phyloP scores from a whole-genome alignment of 2,329 filamentous ascomycete species.

The Botrytis hyacinthi region DNA sequence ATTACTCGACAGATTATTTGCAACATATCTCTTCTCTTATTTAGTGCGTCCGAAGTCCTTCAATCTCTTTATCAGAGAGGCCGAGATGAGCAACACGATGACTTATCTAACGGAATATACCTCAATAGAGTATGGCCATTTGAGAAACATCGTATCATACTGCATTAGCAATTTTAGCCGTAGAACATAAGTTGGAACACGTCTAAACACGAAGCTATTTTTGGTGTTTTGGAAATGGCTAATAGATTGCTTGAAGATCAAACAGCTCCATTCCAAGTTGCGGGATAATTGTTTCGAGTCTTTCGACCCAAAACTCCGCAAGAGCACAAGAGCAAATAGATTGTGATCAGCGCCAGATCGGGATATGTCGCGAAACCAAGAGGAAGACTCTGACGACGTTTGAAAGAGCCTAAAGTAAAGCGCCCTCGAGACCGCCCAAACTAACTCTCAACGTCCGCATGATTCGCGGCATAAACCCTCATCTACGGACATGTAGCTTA shows the following conservation, averaged over 20 bases:
- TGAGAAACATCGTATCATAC: not conserved
- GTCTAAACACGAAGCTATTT: conserved; percentile 14
- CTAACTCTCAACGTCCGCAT: conserved; percentile 10
- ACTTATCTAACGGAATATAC: not conserved
- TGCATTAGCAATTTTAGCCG: not conserved
- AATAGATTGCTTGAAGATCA: conserved; percentile 14
- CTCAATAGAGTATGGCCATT: not conserved
- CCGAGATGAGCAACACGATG: conserved; percentile 12
- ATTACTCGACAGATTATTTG: conserved; percentile 5
- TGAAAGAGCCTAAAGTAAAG: not conserved
- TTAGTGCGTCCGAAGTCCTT: conserved; percentile 16
- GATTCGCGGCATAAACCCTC: not conserved
- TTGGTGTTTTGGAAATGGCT: not conserved
- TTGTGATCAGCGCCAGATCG: conserved; percentile 11
- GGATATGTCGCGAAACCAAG: conserved; percentile 6
- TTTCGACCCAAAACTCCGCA: conserved; percentile 9
- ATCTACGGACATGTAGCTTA: not conserved
- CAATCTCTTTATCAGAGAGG: conserved; percentile 14
- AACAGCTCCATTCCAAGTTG: conserved; percentile 12
- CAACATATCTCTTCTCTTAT: not conserved
- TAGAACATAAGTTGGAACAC: not conserved
- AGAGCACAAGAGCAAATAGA: conserved; percentile 8
- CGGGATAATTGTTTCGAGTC: conserved; percentile 12
- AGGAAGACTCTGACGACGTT: conserved; percentile 7
- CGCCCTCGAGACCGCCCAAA: not conserved